Evolutionary conservation across 2,329 filamentous ascomycete species (phyloP).

Genomic region (Epichloe typhina): DNA sequence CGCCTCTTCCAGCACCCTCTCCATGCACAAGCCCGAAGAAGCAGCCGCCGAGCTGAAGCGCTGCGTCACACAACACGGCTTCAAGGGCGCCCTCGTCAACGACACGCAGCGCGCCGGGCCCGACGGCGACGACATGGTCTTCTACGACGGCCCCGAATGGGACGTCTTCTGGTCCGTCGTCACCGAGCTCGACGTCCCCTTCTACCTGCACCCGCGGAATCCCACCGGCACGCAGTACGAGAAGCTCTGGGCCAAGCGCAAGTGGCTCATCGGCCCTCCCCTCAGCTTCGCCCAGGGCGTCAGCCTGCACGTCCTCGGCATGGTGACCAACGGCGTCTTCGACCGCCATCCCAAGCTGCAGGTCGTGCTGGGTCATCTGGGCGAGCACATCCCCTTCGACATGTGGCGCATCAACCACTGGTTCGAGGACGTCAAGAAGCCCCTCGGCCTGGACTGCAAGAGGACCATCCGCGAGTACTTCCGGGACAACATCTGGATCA

Average conservation of each 20-base stretch:
- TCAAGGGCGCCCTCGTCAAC: constrained; percentile 49
- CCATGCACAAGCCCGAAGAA: constrained; percentile 39
- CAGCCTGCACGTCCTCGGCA: constrained; percentile 40
- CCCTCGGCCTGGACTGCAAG: constrained; percentile 32
- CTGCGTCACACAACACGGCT: constrained; percentile 44
- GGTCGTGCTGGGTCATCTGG: constrained; percentile 33
- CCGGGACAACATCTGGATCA: constrained; percentile 41
- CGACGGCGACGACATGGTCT: constrained; percentile 48
- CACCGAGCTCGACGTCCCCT: constrained; percentile 46
- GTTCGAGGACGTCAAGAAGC: constrained; percentile 43
- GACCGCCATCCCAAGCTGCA: constrained; percentile 32
- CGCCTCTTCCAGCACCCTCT: constrained; percentile 22
- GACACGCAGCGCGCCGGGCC: constrained; percentile 45
- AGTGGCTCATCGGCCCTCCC: constrained; percentile 47
- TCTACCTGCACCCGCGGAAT: constrained; percentile 50
- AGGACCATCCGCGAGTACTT: constrained; percentile 40
- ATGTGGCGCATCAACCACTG: constrained; percentile 39
- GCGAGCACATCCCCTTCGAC: constrained; percentile 36
- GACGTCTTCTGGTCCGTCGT: constrained; percentile 48
- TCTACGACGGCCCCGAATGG: constrained; percentile 49
- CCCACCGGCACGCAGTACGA: constrained; percentile 43
- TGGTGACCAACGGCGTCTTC: constrained; percentile 37
- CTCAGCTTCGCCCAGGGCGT: constrained; percentile 46
- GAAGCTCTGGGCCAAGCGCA: constrained; percentile 43
- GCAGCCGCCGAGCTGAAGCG: constrained; percentile 37